Base-by-base conservation (phyloP, 1,284 basidiomycete genomes). In the Caloboletus inedulis region DNA sequence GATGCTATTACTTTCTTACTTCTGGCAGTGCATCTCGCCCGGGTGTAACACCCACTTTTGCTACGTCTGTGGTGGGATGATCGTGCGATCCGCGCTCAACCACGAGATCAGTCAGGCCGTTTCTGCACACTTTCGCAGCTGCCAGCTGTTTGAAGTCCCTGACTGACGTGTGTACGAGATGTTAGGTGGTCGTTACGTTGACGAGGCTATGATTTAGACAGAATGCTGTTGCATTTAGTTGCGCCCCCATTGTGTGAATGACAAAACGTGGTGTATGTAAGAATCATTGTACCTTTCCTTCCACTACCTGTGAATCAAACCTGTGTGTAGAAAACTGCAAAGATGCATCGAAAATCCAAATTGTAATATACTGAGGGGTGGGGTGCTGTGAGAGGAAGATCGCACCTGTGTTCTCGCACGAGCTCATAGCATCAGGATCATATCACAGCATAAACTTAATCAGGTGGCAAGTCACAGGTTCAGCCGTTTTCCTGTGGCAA, bases 31-130 rank as follows among this genome's bases (percentile, higher is more conserved):
- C 62, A 72, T 74, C 49, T 69, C 79, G 1, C 80, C 80, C 0
- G 79, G 77, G 16, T 85, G 83, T 65, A 84, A 84, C 59, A 76
- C 75, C 19, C 82, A 85, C 58, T 85, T 85, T 62, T 85, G 84
- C 60, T 86, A 86, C 57, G 44, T 67, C 21, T 85, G 84, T 54
- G 83, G 82, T 7, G 62, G 69, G 16, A 59, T 68, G 34, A 84
- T 85, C 55, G 72, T 82, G 33, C 74, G 72, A 48, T 81, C 82
- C 0, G 76, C 73, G 0, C 56, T 73, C 33, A 68, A 65, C 31
- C 46, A 60, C 2, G 79, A 81, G 43, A 73, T 85, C 36, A 50
- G 62, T 3, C 53, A 59, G 0, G 77, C 76, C 0, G 66, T 80
- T 3, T 64, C 69, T 1, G 60, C 55, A 2, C 82, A 85, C 62